Base-by-base conservation (phyloP, 768 basidiomycete genomes). In the Rhodocollybia butyracea region DNA sequence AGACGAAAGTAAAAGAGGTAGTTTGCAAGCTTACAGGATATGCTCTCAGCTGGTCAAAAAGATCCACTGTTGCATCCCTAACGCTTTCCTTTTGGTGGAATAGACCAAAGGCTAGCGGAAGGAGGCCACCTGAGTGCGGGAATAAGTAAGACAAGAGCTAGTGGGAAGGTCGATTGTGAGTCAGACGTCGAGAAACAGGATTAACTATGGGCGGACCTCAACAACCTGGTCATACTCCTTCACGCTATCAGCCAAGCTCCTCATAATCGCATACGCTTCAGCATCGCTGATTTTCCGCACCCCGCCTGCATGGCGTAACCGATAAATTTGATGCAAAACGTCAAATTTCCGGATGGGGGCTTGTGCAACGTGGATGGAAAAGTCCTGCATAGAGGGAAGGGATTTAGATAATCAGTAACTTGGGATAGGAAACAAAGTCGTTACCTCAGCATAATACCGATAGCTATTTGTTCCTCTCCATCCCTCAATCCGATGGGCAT, bases 401-500 rank as follows among this genome's bases (percentile, higher is more conserved):
- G n/a, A n/a, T n/a, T n/a, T n/a, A n/a, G n/a, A n/a, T n/a, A n/a
- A n/a, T 41, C 32, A 43, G 30, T 26, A 40, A 27, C 42, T 7
- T 26, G 38, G 17, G 38, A 19, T 3, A 3, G 51, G 29, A n/a
- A 27, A 10, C 21, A 34, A 38, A 38, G 21, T 5, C 95, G n/a
- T n/a, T n/a, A n/a, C n/a, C 69, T 74, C 71, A 54, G 84, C 78
- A 62, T 76, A 88, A 58, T 89, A 81, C 53, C 82, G 78, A 68
- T 98, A 97, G 52, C 82, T 85, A 59, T 82, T 84, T 4, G 91
- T 96, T 65, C 81, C 81, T 59, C 90, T 76, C 96, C 96, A 99
- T 7, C 88, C 95, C 64, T 98, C 97, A 36, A 98, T 93, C 32
- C 96, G 82, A 62, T 85, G 83, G 1, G 86, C 84, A 61, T 94